Evolutionary conservation across 768 basidiomycete genomes (phyloP).

Genomic region (Candolleomyces efflorescens): DNA sequence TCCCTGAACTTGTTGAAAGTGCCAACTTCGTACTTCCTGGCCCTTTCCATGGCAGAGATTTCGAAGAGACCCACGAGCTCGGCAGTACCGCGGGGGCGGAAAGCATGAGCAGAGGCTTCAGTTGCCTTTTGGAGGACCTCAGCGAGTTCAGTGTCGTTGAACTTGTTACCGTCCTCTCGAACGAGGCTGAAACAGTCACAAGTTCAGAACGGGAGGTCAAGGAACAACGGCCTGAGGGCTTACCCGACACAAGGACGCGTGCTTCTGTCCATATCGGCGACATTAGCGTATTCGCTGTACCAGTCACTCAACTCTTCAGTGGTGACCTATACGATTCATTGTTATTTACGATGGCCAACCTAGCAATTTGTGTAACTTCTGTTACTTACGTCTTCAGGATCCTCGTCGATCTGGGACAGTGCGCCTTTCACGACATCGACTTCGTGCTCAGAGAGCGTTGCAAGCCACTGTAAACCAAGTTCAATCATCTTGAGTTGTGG

Average conservation of each 20-base stretch:
- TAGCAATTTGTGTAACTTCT: background rate
- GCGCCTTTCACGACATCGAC: constrained; percentile 45
- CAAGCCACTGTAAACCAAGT: constrained; percentile 44
- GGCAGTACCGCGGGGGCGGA: constrained; percentile 42
- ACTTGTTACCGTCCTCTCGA: constrained; percentile 43
- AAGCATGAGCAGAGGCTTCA: constrained; percentile 36
- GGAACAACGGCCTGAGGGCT: background rate
- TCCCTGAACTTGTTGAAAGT: constrained; percentile 17
- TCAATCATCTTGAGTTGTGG: background rate
- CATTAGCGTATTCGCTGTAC: background rate
- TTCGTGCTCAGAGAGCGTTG: constrained; percentile 46
- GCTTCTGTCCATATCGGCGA: background rate
- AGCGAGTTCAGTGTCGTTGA: constrained; percentile 50
- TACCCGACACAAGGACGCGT: background rate
- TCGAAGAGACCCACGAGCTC: constrained; percentile 46
- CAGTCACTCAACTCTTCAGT: background rate
- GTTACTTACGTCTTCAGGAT: background rate
- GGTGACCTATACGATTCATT: background rate
- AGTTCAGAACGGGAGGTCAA: background rate
- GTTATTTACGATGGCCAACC: background rate
- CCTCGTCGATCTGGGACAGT: constrained; percentile 39
- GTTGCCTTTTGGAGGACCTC: constrained; percentile 43
- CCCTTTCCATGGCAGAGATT: constrained; percentile 51
- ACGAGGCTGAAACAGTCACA: constrained; percentile 26
- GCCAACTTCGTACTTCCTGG: constrained; percentile 51